These are phyloP conservation scores for Scorias spongiosa DNA, from an alignment of 2,329 filamentous ascomycete species.

Conservation along the genomic window DNA sequence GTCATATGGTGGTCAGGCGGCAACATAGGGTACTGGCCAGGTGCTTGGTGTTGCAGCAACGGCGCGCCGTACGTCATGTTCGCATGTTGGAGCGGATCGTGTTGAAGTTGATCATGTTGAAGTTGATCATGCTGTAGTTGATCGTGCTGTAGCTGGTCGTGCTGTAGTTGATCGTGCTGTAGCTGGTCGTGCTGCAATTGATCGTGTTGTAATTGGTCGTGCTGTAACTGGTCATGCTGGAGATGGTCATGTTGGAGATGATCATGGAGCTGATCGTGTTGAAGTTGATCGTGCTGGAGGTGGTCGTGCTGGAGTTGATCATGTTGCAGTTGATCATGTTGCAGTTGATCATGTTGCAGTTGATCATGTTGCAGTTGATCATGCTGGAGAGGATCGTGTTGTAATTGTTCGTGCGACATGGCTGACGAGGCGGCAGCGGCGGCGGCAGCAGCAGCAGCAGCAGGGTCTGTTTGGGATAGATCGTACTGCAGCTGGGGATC, in stretches of 20 bases:
- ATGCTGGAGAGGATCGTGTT: background rate
- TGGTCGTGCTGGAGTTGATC: background rate
- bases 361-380: too few relatives aligned
- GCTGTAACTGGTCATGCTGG: slow-evolving; percentile 2
- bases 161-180: slow-evolving; percentile 1
- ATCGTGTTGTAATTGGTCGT: slow-evolving; percentile 1
- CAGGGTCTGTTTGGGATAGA: background rate
- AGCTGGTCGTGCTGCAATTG: slow-evolving; percentile 2
- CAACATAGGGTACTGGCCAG: background rate
- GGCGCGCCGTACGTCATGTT: background rate
- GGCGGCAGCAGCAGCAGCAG: background rate
- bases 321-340: too few relatives aligned
- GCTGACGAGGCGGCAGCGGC: too few relatives aligned
- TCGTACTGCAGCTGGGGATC: background rate
- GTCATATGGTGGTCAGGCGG: background rate
- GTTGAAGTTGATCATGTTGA: background rate
- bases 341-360: too few relatives aligned
- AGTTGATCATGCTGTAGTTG: background rate
- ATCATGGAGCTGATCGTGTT: background rate
- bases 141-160: slow-evolving; percentile 1
- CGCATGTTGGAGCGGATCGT: background rate
- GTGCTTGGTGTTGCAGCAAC: background rate
- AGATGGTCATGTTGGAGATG: slow-evolving; percentile 1
- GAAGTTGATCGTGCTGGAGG: background rate
- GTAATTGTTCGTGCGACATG: too few relatives aligned